phyloP scores from a whole-genome alignment of 306 rosid species.

The Malus orientalis region DNA sequence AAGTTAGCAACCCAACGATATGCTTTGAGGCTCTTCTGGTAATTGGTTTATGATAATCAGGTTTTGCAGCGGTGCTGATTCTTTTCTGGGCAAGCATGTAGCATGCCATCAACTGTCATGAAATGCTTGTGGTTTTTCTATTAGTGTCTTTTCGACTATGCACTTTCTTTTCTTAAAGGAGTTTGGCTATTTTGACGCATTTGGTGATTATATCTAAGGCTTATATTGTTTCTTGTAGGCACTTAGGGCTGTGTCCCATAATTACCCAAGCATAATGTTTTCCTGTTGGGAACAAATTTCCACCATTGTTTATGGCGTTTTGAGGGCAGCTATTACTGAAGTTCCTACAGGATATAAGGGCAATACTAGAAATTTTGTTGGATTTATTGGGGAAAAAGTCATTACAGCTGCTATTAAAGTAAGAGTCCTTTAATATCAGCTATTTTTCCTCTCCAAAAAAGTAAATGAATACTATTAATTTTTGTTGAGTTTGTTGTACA shows the following conservation, averaged over 20 bases:
- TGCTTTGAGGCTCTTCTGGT: slow-evolving; percentile 98
- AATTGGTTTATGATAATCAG: slow-evolving; percentile 4
- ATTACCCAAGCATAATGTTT: slow-evolving; percentile 58
- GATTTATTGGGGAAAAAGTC: slow-evolving; percentile 52
- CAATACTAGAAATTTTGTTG: slow-evolving; percentile 29
- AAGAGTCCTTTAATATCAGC: not conserved
- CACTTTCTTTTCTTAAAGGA: not conserved
- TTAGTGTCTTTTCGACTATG: not conserved
- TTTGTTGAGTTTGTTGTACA: not conserved
- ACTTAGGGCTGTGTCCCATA: slow-evolving; percentile 76
- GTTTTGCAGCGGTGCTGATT: not conserved
- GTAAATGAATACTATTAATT: not conserved
- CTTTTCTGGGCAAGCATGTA: not conserved
- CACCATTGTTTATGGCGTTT: slow-evolving; percentile 40
- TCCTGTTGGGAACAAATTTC: slow-evolving; percentile 75
- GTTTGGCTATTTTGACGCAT: not conserved
- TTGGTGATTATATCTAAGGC: not conserved
- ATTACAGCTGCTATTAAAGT: slow-evolving; percentile 67
- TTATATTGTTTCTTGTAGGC: slow-evolving; percentile 43
- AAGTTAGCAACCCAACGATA: slow-evolving; percentile 46
- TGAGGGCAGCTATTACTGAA: slow-evolving; percentile 43
- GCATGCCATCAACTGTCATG: not conserved
- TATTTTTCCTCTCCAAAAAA: not conserved
- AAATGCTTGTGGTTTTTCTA: not conserved
- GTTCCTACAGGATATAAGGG: slow-evolving; percentile 45